Base-by-base conservation (phyloP, 1,139 yeast genomes). In the Yamadazyma trypodendri region DNA sequence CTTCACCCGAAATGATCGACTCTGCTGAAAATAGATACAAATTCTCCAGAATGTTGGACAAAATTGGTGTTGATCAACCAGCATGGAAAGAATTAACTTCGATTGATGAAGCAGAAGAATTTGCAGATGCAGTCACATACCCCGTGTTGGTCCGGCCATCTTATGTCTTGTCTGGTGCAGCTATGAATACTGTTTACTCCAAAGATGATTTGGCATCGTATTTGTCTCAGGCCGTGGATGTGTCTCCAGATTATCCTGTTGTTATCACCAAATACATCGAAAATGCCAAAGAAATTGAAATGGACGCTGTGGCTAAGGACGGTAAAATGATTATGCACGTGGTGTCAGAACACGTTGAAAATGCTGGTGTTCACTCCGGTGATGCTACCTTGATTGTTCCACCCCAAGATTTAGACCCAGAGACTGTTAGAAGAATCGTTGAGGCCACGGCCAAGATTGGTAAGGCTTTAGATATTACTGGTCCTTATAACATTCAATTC, bases 291-390 rank as follows among this genome's bases (percentile, higher is more conserved):
- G 98, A 92, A 70, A 92, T 92, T 57, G 98, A 92, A 69, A 89
- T 92, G 92, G 98, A 92, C 66, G 98, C 97, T 37, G 98, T 92
- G 54, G 97, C 98, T 37, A 80, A 79, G 60, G 88, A 92, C 57
- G 98, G 98, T 67, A 80, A 89, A 63, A 75, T 92, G 72, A 79
- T 92, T 50, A 88, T 92, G 92, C 98, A 92, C 61, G 97, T 89
- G 61, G 96, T 92, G 44, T 89, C 97, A 41, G 98, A 94, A 68
- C 98, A 92, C 63, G 97, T 92, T 56, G 98, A 92, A 68, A 92
- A 92, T 60, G 98, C 98, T 21, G 98, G 98, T 79, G 97, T 92
- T 40, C 98, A 92, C 68, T 92, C 98, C 43, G 98, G 98, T 75
- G 98, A 92, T 67, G 98, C 98, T 45, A 92, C 98, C 35, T 74